Evolutionary conservation across 371 early-diverging fungal genomes (phyloP).

Genomic region (Batkoa obscura): DNA sequence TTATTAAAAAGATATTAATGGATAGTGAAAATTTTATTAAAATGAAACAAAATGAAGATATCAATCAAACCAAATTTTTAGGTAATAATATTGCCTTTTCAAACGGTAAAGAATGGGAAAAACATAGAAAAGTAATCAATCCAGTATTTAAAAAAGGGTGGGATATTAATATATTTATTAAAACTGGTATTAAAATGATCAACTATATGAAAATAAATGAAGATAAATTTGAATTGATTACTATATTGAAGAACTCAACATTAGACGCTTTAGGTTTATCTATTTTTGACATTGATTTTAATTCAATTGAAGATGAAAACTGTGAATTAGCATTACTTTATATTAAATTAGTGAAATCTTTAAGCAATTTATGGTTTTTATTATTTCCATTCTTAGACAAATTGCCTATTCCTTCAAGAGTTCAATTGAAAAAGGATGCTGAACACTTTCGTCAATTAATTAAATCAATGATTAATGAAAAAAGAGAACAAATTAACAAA

Average conservation of each 20-base stretch:
- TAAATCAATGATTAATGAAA: constrained; percentile 1
- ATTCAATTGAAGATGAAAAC: neutral
- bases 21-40: too few species aligned
- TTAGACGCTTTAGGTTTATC: constrained; percentile 1
- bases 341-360: too few species aligned
- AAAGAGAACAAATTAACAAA: neutral
- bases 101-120: neutral
- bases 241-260: neutral
- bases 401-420: constrained; percentile 8
- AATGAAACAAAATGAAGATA: too few species aligned
- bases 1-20: too few species aligned
- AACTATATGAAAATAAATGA: neutral
- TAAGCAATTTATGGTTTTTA: too few species aligned
- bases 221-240: neutral
- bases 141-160: neutral
- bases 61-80: neutral
- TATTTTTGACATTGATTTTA: constrained; percentile 2
- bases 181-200: neutral
- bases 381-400: constrained; percentile 6
- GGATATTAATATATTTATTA: neutral
- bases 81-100: neutral
- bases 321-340: too few species aligned
- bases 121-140: neutral
- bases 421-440: neutral
- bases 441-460: constrained; percentile 3